Evolutionary conservation across 257 asterid genomes (phyloP).

Genomic region (Sherardia arvensis): DNA sequence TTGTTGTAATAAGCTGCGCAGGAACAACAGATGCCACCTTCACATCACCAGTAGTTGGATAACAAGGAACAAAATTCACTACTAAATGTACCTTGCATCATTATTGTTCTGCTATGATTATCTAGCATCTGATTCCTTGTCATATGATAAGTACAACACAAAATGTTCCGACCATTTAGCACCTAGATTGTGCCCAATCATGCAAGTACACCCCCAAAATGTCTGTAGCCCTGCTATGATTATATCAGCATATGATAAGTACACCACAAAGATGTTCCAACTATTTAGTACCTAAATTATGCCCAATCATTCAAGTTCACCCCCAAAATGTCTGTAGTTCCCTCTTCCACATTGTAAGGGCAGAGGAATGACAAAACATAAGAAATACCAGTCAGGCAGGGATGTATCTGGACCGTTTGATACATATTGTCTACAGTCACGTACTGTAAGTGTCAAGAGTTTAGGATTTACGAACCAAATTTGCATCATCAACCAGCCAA

Average conservation of each 20-base stretch:
- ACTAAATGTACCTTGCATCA: too few species aligned
- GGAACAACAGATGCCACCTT: too few species aligned
- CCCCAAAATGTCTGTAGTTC: not conserved
- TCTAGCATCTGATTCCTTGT: too few species aligned
- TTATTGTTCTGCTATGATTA: too few species aligned
- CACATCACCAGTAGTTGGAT: too few species aligned
- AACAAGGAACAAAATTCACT: too few species aligned
- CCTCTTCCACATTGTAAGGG: not conserved
- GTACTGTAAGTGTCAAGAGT: not conserved
- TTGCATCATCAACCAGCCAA: constrained; percentile 29
- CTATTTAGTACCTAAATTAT: not conserved
- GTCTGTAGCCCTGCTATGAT: too few species aligned
- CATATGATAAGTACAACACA: too few species aligned
- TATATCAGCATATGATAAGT: too few species aligned
- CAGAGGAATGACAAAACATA: not conserved
- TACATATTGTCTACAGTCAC: not conserved
- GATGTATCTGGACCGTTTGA: not conserved
- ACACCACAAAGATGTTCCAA: not conserved
- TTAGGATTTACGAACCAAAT: not conserved
- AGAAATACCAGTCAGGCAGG: not conserved
- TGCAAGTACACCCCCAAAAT: not conserved
- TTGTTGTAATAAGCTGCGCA: too few species aligned
- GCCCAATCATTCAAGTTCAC: not conserved
- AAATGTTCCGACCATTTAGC: not conserved
- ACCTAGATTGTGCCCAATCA: not conserved